phyloP scores from a whole-genome alignment of 2,329 filamentous ascomycete species.

The Ustilaginoidea virens region DNA sequence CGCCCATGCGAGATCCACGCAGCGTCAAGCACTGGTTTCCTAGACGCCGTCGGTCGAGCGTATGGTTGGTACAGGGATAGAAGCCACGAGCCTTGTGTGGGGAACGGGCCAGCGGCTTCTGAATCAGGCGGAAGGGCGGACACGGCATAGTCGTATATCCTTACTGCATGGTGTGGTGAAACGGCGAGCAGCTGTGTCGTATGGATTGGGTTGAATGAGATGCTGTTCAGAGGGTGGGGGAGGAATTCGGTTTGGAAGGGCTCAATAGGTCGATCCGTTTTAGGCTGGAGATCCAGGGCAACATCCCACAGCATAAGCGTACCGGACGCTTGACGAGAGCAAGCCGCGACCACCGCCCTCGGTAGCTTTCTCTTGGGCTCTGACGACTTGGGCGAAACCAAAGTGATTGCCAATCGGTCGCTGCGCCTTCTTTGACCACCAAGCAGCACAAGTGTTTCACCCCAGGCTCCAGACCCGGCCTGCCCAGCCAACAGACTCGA shows the following conservation, averaged over 20 bases:
- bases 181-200: constrained; percentile 42
- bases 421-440: constrained; percentile 36
- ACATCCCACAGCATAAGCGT: constrained; percentile 43
- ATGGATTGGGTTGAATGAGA: constrained; percentile 46
- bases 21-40: constrained; percentile 47
- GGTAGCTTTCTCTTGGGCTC: constrained; percentile 20
- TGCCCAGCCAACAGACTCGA: constrained; percentile 34
- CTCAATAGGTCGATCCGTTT: constrained; percentile 16
- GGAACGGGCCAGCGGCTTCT: constrained; percentile 32
- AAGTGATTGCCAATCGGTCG: constrained; percentile 38
- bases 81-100: constrained; percentile 47
- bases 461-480: constrained; percentile 47
- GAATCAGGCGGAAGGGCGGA: constrained; percentile 37
- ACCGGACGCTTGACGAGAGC: constrained; percentile 43
- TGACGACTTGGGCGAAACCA: constrained; percentile 27
- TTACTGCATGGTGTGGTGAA: constrained; percentile 37
- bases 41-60: constrained; percentile 28
- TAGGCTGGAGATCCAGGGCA: constrained; percentile 25
- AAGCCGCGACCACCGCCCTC: constrained; percentile 42
- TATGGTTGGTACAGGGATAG: constrained; percentile 46
- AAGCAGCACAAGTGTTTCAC: constrained; percentile 40
- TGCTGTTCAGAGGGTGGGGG: constrained; percentile 33
- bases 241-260: constrained; percentile 48
- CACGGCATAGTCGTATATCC: constrained; percentile 45
- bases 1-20: constrained; percentile 46